Evolutionary conservation across 371 early-diverging fungal genomes (phyloP), one percentile per base, ranked within the genome.

Genomic region (Syncephalastrum contaminatum): DNA sequence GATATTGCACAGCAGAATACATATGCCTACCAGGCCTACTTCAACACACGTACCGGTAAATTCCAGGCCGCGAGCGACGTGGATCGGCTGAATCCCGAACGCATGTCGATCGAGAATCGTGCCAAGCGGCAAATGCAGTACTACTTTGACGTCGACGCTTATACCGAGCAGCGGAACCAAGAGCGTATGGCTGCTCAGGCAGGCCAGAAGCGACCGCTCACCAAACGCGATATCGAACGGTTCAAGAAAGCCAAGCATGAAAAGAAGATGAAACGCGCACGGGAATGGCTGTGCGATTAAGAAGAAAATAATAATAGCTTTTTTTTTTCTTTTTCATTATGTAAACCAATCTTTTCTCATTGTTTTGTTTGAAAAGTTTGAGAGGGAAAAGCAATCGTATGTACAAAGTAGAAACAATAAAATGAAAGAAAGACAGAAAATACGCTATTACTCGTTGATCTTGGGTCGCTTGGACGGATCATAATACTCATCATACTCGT

Each of bases 31-130:
- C 68, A 64, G 46, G 81, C 76, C n/a, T 67, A 67, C 42, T 83
- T 83, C 45, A 80, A 83, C 56, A 46, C 78, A 21, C 66, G 70
- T 56, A 80, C 80, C 12, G 80, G 84, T 43, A 57, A 66, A 49
- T 83, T 83, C 52, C 75, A 74, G 36, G 63, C 73, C 5, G 66
- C 67, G 21, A 60, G 60, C 30, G 76, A 79, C 42, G 62, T 55
- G 4, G 59, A 62, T 42, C 70, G 69, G 5, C 56, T 66, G 8
- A 71, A 75, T 54, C 80, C 80, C 12, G 72, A 73, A 45, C 60
- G 60, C 14, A 51, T 70, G 27, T 58, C 74, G 2, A 64, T 70
- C 43, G 71, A 71, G 49, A 63, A 53, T 18, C 68, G 80, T 40
- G 73, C 74, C 22, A 73, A 49, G 19, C 58, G 69, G 51, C 78